phyloP scores from a whole-genome alignment of 2,329 filamentous ascomycete species.

The Colletotrichum endophyticum region DNA sequence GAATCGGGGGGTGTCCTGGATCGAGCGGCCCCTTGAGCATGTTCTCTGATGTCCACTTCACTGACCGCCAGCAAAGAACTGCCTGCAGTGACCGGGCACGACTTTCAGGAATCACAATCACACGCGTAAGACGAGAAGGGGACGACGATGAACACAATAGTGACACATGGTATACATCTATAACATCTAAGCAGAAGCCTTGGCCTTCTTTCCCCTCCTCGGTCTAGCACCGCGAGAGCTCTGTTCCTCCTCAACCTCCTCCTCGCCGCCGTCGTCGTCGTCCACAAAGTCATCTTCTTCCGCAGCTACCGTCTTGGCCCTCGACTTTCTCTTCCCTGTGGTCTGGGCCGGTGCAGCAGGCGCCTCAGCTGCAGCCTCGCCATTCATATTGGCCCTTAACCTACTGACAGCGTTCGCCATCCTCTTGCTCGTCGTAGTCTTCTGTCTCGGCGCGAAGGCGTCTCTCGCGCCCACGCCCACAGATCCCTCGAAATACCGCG shows the following conservation, averaged over 20 bases:
- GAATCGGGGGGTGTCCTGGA: neutral
- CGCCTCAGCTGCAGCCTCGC: constrained; percentile 19
- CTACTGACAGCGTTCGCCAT: constrained; percentile 78
- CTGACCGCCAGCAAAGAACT: neutral
- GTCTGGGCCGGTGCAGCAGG: neutral
- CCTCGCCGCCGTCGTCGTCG: neutral
- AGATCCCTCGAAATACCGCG: constrained; percentile 82
- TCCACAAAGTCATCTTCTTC: constrained; percentile 1
- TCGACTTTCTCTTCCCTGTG: constrained; percentile 16
- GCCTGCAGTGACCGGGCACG: neutral
- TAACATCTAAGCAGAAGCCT: neutral
- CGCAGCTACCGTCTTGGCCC: neutral
- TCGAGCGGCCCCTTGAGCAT: neutral
- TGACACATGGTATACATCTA: neutral
- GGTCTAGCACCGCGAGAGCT: neutral
- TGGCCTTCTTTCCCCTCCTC: constrained; percentile 15
- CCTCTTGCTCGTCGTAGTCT: constrained; percentile 70
- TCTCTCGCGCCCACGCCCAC: constrained; percentile 72
- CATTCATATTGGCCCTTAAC: constrained; percentile 61
- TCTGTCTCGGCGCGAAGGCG: constrained; percentile 74
- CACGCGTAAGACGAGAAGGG: neutral
- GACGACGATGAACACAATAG: neutral
- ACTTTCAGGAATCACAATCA: neutral
- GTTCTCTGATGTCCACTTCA: neutral
- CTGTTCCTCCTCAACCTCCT: neutral